A percentile compares a stretch with the other conserved stretches of the same genome.
phyloP scores from a whole-genome alignment of 2,329 filamentous ascomycete species.

The Aspergillus proliferans region DNA sequence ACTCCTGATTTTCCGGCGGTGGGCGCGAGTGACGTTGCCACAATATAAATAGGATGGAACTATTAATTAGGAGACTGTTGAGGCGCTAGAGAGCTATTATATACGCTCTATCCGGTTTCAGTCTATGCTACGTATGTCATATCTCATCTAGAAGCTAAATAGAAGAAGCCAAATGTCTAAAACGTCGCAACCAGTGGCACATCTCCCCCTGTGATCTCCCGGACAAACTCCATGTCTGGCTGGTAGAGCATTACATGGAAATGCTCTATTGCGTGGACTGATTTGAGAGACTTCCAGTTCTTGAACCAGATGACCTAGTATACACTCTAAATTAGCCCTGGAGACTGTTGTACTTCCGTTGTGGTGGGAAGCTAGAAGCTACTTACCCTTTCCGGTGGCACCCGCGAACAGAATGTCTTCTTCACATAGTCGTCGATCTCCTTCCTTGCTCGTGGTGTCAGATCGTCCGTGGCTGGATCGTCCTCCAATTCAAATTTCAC shows the following conservation, averaged over 20 bases:
- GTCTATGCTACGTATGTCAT: too few relatives aligned
- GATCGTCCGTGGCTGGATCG: conserved; percentile 57
- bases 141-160: background rate
- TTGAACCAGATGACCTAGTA: conserved; percentile 74
- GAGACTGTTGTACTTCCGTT: background rate
- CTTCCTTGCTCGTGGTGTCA: conserved; percentile 57
- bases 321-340: conserved; percentile 15
- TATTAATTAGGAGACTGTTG: too few relatives aligned
- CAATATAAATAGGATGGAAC: background rate
- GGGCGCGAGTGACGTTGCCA: conserved; percentile 11
- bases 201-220: conserved; percentile 67
- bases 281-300: conserved; percentile 83
- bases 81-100: background rate
- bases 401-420: conserved; percentile 53
- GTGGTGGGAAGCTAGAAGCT: background rate
- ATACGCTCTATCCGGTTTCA: background rate
- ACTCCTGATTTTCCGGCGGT: background rate
- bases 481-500: conserved; percentile 78
- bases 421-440: conserved; percentile 67
- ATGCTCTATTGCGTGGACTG: conserved; percentile 80
- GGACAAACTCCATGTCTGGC: conserved; percentile 64
- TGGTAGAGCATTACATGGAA: conserved; percentile 89
- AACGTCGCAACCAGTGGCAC: conserved; percentile 54
- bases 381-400: conserved; percentile 39
- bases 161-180: conserved; percentile 2